These are phyloP conservation scores for Macrotyloma uniflorum DNA, from an alignment of 306 rosid species.

Conservation along the genomic window DNA sequence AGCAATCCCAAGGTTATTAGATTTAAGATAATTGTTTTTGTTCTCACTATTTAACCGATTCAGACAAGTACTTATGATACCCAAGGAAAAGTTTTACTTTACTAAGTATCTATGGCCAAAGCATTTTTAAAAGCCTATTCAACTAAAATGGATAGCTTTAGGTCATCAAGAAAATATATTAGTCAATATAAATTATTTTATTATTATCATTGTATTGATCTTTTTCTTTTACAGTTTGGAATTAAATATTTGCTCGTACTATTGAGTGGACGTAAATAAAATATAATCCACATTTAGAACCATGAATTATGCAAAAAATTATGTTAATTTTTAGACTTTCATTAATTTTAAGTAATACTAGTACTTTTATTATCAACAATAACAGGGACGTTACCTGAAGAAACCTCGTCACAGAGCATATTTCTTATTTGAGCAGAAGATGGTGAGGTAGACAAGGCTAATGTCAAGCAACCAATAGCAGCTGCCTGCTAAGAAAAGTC, in stretches of 20 bases:
- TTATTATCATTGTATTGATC: background rate
- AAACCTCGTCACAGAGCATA: slow-evolving; percentile 67
- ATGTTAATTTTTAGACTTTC: background rate
- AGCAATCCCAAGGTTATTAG: background rate
- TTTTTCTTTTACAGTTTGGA: background rate
- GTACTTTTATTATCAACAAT: slow-evolving; percentile 12
- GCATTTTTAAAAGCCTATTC: background rate
- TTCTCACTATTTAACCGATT: background rate
- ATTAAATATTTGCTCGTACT: background rate
- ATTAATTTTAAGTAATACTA: slow-evolving; percentile 6
- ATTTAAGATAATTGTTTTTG: too few relatives aligned
- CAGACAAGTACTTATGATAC: background rate
- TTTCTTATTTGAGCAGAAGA: slow-evolving; percentile 66
- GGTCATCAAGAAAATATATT: background rate
- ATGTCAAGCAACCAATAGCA: slow-evolving; percentile 80
- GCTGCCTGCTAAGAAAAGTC: slow-evolving; percentile 58
- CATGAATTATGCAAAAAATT: background rate
- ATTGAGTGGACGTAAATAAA: background rate
- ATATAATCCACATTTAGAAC: background rate
- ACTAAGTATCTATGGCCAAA: background rate
- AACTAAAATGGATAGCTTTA: background rate
- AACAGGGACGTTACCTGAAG: slow-evolving; percentile 53
- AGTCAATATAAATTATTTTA: background rate
- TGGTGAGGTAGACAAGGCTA: slow-evolving; percentile 72
- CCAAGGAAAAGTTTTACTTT: background rate